Base-by-base conservation (phyloP, 768 basidiomycete species). In the Mycena venus region DNA sequence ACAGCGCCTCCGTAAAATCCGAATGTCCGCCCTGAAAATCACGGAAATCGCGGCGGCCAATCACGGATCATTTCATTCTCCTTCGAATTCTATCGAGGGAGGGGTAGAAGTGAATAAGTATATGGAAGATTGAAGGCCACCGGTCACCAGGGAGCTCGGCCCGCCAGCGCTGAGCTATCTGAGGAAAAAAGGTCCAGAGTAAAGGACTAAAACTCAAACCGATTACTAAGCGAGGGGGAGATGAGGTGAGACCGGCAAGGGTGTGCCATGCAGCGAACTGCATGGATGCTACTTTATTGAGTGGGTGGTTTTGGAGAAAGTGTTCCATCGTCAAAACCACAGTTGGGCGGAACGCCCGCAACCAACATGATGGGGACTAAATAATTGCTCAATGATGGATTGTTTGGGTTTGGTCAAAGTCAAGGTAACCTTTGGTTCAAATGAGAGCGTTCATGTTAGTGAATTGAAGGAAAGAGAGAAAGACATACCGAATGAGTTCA, bases 1-100 rank as follows among this genome's bases (percentile, higher is more conserved):
- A 55, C 32, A 31, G 31, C 56, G 31, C 32, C 32, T 12, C 56
- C 23, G 38, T 23, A 63, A 63, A 47, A 19, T 63, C 61, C 40
- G 61, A 47, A 63, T 11, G n/a, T 42, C 25, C 61, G 42, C 29
- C n/a, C 7, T 47, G 42, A 27, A 27, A 23, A 72, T 66, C 70
- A 72, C 64, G 70, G 70, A 72, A 51, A 72, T 72, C 70, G 60
- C 70, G 70, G 70, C 25, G 70, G 70, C 25, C 53, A 60, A 25
- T 27, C 17, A 21, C 40, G 53, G 55, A 59, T 61, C 62, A 32
- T 25, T 51, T 51, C 10, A 25, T 27, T 51, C 11, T 25, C 10
- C 6, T 51, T 51, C 10, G 27, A 19, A 27, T 25, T 65, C 25
- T 25, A 23, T 38, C 29, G 53, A 32, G 17, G 56, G 55, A 19